Base-by-base conservation (phyloP, 805 yeast species). In the Saturnispora serradocipensis region DNA sequence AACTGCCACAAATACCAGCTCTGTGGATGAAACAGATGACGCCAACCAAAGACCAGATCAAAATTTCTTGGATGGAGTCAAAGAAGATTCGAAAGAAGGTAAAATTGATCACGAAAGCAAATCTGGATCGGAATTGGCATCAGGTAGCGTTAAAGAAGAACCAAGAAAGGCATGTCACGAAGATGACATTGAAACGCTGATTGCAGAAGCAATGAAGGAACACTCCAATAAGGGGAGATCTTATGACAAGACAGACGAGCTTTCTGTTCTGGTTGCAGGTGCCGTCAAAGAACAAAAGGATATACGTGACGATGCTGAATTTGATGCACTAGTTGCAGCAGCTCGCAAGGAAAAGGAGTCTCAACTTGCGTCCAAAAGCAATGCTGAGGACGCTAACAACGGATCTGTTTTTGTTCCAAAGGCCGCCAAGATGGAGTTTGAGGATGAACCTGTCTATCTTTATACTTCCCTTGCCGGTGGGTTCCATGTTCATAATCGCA, bases 401-500 rank as follows among this genome's bases (percentile, higher is more conserved):
- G 65, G 64, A 8, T 59, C 65, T 15, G 67, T 61, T 3, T 66
- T 51, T 56, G 71, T 68, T 49, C 67, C 72, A 18, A 65, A 65
- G 48, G 61, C 56, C 6, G 34, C 53, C 3, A 68, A 67, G 50
- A 59, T 68, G 67, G 58, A 67, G 3, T 68, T 67, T 55, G 74
- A 71, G 53, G 70, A 72, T 51, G 79, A 77, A 56, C 90, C 93
- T 2, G 82, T 88, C 22, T 88, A 80, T 65, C 65, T 89, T 25
- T 88, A 74, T 69, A 89, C 97, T 0, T 90, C 97, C 0, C 72
- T 88, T 43, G 91, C 96, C 0, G 95, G 95, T 27, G 95, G 93
- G 1, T 82, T 81, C 76, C 86, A 84, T 64, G 80, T 90, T 66
- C 78, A 82, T 56, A 77, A 84, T 15, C 73, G 90, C 59, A 88